Base-by-base conservation (phyloP, 768 basidiomycete species). In the Boletus vinaceobasis region DNA sequence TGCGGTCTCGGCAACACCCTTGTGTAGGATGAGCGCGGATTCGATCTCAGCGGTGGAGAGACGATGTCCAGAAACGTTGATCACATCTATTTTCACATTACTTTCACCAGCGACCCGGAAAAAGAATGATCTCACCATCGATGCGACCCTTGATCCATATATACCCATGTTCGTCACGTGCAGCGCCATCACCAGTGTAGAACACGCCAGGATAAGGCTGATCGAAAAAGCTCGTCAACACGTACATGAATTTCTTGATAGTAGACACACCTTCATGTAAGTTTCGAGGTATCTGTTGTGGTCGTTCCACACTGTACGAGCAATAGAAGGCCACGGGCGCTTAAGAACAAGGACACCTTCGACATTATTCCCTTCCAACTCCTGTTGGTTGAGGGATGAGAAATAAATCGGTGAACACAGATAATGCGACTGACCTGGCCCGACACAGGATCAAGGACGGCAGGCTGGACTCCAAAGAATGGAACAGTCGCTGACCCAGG, bases 61-160 rank as follows among this genome's bases (percentile, higher is more conserved):
- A 64, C 96, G 87, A 72, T 99, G 96, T 2, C 96, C 96, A 39
- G 96, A 95, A 32, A 98, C 95, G 73, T 98, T 98, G 81, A 97
- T 97, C 55, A 97, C 94, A 74, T 96, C 90, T 90, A 62, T 13
- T 54, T 38, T 11, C 32, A 27, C 23, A 7, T 57, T 15, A 52
- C n/a, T 42, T 47, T 26, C 17, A 52, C 38, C 36, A 38, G 14
- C 14, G 2, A 32, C 43, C 13, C 8, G 11, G 7, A 13, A 55
- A 49, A 23, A 40, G 46, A 19, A 55, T 29, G 5, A 60, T 79
- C 73, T 60, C 79, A 83, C 89, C 94, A 71, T 99, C 97, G 47
- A 98, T 84, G 61, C 97, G 85, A 48, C 96, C 97, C 73, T 93
- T 93, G 73, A 99, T 98, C 96, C 97, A 98, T 69, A 96, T 90